Base-by-base conservation (phyloP, 2,329 filamentous ascomycete species). In the Clonostachys chloroleuca region DNA sequence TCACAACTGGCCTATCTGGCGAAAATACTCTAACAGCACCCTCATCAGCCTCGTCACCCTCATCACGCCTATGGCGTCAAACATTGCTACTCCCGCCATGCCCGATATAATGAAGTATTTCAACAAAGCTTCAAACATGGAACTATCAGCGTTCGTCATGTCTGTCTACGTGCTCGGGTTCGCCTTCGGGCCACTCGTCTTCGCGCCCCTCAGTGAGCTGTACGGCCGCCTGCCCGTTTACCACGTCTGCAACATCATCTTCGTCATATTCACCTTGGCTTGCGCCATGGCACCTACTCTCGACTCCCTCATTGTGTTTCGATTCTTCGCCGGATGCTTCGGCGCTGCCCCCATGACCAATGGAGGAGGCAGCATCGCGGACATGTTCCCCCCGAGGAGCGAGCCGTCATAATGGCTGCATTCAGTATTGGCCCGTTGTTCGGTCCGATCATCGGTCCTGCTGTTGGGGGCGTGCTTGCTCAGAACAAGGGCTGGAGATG, bases 281-380 rank as follows among this genome's bases (percentile, higher is more conserved):
- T 58, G 58, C 3, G 62, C 61, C 4, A 62, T 86, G n/a, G 73
- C 78, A 5, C 79, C 83, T 54, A 81, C 85, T 55, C 68, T 86
- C 17, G 79, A 82, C 51, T 81, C 82, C 3, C 59, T 89, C 8
- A 72, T 86, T 58, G 64, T 83, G 10, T 81, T 79, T 3, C 73
- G 83, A 7, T 85, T 87, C 61, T 77, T 84, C 45, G 70, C 74
- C 18, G 82, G 78, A 0, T 71, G 83, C 44, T 81, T 81, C 47
- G 81, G 78, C 5, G 76, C 75, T 0, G 81, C 82, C 0, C 81
- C 83, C 2, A 70, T 89, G 5, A 87, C 82, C 2, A 84, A 83
- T 55, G 84, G 81, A 0, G 82, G 81, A 12, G 84, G 84, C 6
- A 82, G 86, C 1, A 62, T 88, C 12, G 78, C 77, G 13, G 85